Conservation (phyloP, 2,329 filamentous ascomycete species). For the Cercospora sesami region DNA sequence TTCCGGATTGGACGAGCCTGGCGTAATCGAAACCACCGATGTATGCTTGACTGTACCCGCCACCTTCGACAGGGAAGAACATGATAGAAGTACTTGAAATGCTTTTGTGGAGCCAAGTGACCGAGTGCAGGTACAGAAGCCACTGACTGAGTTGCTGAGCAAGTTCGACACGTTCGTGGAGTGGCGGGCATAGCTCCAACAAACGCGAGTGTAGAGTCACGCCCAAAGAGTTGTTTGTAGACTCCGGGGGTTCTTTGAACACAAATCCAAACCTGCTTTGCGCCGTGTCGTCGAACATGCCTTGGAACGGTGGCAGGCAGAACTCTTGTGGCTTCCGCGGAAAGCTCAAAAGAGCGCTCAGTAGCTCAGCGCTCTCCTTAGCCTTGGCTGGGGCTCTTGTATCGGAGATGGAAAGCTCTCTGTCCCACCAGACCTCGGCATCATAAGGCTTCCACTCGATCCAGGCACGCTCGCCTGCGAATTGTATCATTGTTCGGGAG, state of each 20-base stretch:
- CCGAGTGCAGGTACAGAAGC: not conserved
- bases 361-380: not conserved
- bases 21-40: not conserved
- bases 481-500: not conserved
- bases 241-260: not conserved
- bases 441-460: not conserved
- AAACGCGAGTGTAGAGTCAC: not conserved
- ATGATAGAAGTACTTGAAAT: not conserved
- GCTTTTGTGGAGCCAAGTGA: not conserved
- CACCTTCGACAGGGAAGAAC: not conserved
- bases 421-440: not conserved
- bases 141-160: not conserved
- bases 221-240: not conserved
- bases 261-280: not conserved
- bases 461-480: not conserved
- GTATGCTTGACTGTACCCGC: not conserved
- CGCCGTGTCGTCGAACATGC: not conserved
- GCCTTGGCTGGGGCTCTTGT: not conserved
- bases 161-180: not conserved
- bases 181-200: not conserved
- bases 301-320: not conserved
- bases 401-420: not conserved
- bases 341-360: not conserved
- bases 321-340: not conserved
- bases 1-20: not conserved